Conservation (phyloP, 2,329 filamentous ascomycete species). For the Calonectria naviculata region DNA sequence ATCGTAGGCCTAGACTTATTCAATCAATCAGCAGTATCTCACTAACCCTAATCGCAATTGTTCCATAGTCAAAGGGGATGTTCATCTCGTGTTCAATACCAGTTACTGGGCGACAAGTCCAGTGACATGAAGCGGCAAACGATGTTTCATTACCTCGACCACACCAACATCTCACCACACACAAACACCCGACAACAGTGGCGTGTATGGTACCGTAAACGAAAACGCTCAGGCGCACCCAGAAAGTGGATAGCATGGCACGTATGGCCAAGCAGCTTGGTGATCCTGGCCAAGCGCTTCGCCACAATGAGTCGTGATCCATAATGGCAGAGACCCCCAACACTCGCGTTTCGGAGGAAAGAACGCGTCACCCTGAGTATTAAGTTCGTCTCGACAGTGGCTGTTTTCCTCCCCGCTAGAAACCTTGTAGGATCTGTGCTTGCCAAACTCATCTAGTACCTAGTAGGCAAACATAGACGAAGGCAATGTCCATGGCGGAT, state of each 20-base stretch:
- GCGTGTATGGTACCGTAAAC: background rate
- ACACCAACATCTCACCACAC: background rate
- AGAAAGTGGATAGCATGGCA: constrained; percentile 5
- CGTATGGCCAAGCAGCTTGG: too few relatives aligned
- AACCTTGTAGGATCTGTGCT: background rate
- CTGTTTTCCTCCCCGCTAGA: background rate
- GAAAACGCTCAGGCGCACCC: constrained; percentile 1
- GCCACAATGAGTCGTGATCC: constrained; percentile 14
- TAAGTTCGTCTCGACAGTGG: background rate
- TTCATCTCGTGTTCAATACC: background rate
- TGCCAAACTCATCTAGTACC: background rate
- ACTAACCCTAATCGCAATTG: background rate
- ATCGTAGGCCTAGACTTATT: background rate
- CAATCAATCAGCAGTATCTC: background rate
- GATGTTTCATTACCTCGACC: background rate
- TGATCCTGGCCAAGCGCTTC: constrained; percentile 7
- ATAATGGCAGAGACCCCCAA: background rate
- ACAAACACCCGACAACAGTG: background rate
- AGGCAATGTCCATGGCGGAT: background rate
- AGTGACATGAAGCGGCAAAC: background rate
- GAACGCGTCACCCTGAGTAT: constrained; percentile 13
- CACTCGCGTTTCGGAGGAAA: background rate
- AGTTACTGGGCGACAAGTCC: background rate
- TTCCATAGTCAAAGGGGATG: background rate
- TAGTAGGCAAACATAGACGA: background rate